phyloP scores from a whole-genome alignment of 345 rosid species.

The Acer negundo region DNA sequence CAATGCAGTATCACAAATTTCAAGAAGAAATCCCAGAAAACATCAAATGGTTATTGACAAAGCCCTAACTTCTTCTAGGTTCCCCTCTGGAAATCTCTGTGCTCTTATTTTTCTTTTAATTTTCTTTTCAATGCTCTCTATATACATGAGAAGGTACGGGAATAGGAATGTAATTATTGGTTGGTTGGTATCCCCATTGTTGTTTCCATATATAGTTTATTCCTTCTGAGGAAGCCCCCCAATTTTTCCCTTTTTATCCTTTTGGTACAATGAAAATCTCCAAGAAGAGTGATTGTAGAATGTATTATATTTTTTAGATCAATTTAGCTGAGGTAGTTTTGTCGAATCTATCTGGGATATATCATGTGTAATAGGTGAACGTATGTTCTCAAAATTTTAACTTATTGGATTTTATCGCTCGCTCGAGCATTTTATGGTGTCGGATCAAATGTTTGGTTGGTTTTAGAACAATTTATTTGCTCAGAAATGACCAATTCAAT shows the following conservation, averaged over 20 bases:
- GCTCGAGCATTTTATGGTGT: background rate
- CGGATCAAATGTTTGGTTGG: background rate
- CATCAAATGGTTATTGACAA: slow-evolving; percentile 59
- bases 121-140: slow-evolving; percentile 1
- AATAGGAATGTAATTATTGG: slow-evolving; percentile 50
- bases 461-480: background rate
- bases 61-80: slow-evolving; percentile 22
- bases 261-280: background rate
- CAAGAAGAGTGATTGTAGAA: slow-evolving; percentile 12
- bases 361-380: background rate
- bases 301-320: slow-evolving; percentile 4
- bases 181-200: slow-evolving; percentile 37
- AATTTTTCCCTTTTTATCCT: background rate
- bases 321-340: slow-evolving; percentile 6
- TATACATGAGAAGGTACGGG: slow-evolving; percentile 25
- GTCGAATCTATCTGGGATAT: background rate
- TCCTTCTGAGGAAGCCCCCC: slow-evolving; percentile 23
- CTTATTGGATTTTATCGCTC: background rate
- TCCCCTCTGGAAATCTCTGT: background rate
- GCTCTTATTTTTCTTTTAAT: background rate
- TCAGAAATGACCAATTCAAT: background rate
- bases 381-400: background rate
- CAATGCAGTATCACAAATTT: slow-evolving; percentile 86
- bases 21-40: slow-evolving; percentile 88
- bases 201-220: slow-evolving; percentile 44